A percentile compares a stretch with the other conserved stretches of the same genome.
Evolutionary conservation across 2,329 filamentous ascomycete genomes (phyloP).

Genomic region (Penicillium aurantiogriseum): DNA sequence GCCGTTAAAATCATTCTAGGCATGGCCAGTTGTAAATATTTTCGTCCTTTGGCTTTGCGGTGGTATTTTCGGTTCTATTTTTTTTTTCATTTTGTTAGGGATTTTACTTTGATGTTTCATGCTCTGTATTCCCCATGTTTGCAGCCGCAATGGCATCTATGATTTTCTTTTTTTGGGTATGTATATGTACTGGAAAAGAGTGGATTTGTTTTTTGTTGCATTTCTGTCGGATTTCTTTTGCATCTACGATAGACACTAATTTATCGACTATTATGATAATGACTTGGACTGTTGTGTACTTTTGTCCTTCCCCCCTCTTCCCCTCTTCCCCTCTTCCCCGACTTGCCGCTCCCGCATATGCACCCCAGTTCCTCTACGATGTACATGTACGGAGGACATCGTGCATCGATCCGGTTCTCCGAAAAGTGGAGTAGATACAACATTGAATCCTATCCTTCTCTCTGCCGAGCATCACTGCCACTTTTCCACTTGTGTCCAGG

Average conservation of each 20-base stretch:
- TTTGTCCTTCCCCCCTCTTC: neutral
- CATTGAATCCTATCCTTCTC: neutral
- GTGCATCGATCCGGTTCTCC: neutral
- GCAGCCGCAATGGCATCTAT: neutral
- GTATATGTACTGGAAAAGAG: slow-evolving; percentile 4
- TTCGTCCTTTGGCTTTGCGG: neutral
- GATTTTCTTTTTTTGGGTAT: neutral
- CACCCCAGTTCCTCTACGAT: neutral
- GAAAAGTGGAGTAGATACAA: neutral
- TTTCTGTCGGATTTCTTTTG: neutral
- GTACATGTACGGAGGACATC: neutral
- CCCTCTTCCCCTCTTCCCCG: neutral
- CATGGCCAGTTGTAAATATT: slow-evolving; percentile 7
- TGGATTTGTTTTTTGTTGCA: neutral
- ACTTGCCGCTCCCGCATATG: neutral
- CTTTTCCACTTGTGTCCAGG: neutral
- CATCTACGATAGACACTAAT: slow-evolving; percentile 1
- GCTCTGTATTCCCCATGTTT: slow-evolving; percentile 4
- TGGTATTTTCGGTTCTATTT: neutral
- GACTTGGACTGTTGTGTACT: neutral
- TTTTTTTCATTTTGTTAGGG: neutral
- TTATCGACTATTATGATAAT: neutral
- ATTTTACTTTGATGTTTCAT: neutral
- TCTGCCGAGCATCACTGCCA: neutral
- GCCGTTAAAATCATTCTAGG: slow-evolving; percentile 52